Evolutionary conservation across 2,329 filamentous ascomycete genomes (phyloP), one percentile per base, ranked within the genome.

Genomic region (Alternaria consortialis): DNA sequence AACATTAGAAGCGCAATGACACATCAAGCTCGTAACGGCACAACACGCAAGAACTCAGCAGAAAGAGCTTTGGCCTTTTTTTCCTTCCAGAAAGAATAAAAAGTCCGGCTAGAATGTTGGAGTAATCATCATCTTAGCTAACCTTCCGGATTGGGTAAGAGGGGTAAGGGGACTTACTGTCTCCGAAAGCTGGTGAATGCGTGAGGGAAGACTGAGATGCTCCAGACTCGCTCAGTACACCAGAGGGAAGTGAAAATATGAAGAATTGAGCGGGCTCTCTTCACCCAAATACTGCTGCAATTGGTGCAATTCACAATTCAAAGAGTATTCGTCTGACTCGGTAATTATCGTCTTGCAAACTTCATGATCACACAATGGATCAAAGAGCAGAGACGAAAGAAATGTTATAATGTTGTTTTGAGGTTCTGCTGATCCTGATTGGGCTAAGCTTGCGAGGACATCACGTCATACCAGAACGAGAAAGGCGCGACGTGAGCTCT

Each of bases 401-500:
- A 40, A 29, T 5, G 34, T 20, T 40, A 32, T 50, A 20, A 36
- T 25, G 46, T 50, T 37, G 17, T 6, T 36, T 25, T 5, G 13
- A n/a, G 44, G 34, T 31, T 15, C 20, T 51, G 17, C 57, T 50
- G 27, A 17, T 34, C 44, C 44, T 32, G 47, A 48, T 47, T 36
- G 34, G 32, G 46, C 53, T 47, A 52, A 31, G 32, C 46, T 52
- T 51, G 46, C 52, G 29, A 60, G 42, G 34, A 59, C 50, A 61
- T 72, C 64, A 68, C 65, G 68, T 65, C 64, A 72, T 69, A 58
- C 68, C 66, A 36, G 46, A 69, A 63, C n/a, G 62, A 67, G 68
- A 31, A 62, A 66, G 66, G 65, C 60, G 62, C 58, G 47, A 34
- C 36, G 37, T 32, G 56, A 66, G 55, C 56, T 57, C 52, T 46